Evolutionary conservation across 2,329 filamentous ascomycete genomes (phyloP), one percentile per base, ranked within the genome.

Genomic region (Leptographium flavum): DNA sequence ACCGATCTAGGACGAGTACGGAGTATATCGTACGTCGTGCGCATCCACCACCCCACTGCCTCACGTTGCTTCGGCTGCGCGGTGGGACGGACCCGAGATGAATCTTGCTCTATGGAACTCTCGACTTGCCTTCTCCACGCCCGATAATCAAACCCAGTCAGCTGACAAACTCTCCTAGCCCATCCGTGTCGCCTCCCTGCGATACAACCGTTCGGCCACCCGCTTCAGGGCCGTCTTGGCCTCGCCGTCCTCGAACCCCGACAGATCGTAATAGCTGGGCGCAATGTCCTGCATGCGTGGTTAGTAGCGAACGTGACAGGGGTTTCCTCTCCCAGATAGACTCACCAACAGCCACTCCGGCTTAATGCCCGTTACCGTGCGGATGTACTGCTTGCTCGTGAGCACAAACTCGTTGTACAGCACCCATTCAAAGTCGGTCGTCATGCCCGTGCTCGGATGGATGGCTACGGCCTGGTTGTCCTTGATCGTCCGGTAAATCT

Each of bases 401-500:
- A 98, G 76, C 13, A 98, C 92, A 58, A 96, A 98, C 60, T 98
- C 93, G 57, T 96, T 94, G 66, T 98, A 98, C 23, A 98, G 69
- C 23, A 98, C 86, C 92, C 92, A 98, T 54, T 98, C 92, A 54
- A 81, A 86, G 48, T 95, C 88, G 47, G 87, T 81, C 42, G 79
- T 76, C 21, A 98, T 71, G 28, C 94, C 88, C 1, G 88, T 95
- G 52, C 85, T 92, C 2, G 92, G 92, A 65, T 98, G 92, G 49
- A 98, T 74, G 55, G 95, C 72, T 39, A 98, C 92, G 39, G 77
- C 83, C 66, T 96, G 90, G 57, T 95, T 84, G 59, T 98, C 93
- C 69, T 96, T 98, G 61, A 98, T 82, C 2, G 92, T 98, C 51
- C 81, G 79, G 66, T 98, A 98, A 36, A 85, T 77, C 71, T 96